phyloP scores from a whole-genome alignment of 768 basidiomycete species.

The Termitomyces sp. region DNA sequence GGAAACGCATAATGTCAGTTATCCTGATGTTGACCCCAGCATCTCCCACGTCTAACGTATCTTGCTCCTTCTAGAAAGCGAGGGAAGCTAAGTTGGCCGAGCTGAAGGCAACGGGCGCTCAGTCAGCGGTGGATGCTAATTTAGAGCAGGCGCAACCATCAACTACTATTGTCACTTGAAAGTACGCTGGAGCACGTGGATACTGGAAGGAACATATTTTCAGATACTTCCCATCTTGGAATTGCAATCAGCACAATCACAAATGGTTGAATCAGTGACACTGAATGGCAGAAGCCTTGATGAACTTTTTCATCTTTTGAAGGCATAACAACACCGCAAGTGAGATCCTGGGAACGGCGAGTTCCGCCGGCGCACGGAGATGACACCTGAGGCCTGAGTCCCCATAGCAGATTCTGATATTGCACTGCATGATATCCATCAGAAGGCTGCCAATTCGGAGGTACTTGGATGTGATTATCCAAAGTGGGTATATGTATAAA shows the following conservation, averaged over 20 bases:
- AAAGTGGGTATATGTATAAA: not conserved
- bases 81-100: slow-evolving; percentile 1
- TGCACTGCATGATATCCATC: too few relatives aligned
- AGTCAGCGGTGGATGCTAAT: not conserved
- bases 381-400: not conserved
- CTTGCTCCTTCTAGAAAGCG: not conserved
- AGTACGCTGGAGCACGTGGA: not conserved
- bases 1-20: not conserved
- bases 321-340: too few relatives aligned
- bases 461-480: not conserved
- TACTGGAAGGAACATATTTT: not conserved
- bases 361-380: not conserved
- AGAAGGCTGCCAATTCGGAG: not conserved
- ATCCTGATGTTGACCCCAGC: not conserved
- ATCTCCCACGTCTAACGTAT: not conserved
- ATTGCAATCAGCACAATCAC: not conserved
- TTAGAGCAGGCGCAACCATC: not conserved
- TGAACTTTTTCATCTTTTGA: not conserved
- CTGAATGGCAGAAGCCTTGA: not conserved
- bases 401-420: too few relatives aligned
- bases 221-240: not conserved
- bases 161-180: not conserved
- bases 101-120: not conserved
- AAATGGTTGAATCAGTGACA: not conserved
- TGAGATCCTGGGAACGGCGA: too few relatives aligned